A percentile compares a stretch with the other conserved stretches of the same genome.
phyloP scores from a whole-genome alignment of 1,284 basidiomycete genomes.

The Hypsizygus ulmarius region DNA sequence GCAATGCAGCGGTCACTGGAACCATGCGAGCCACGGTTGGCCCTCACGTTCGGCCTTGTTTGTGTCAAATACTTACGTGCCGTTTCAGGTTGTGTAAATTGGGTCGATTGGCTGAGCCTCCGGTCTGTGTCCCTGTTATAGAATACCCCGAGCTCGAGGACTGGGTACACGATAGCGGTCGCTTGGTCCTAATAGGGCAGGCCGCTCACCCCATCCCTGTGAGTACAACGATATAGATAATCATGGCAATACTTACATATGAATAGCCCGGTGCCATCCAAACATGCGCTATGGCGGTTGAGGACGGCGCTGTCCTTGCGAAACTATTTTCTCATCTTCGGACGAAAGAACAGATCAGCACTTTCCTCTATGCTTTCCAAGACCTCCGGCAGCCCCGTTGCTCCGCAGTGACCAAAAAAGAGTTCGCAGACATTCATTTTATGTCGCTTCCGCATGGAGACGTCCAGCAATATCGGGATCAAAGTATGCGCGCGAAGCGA shows the following conservation, averaged over 20 bases:
- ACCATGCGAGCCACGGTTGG: constrained; percentile 38
- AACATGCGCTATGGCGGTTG: constrained; percentile 47
- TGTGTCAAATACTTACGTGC: constrained; percentile 14
- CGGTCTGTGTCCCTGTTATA: constrained; percentile 35
- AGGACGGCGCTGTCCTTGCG: constrained; percentile 59
- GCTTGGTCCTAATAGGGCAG: constrained; percentile 47
- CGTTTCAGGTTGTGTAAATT: constrained; percentile 44
- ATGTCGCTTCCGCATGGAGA: constrained; percentile 40
- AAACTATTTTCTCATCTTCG: constrained; percentile 56
- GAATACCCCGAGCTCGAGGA: constrained; percentile 43
- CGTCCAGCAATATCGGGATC: constrained; percentile 42
- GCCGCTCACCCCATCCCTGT: constrained; percentile 55
- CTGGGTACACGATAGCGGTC: constrained; percentile 50
- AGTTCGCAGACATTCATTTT: constrained; percentile 39
- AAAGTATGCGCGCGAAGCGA: constrained; percentile 36
- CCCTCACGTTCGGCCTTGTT: neutral
- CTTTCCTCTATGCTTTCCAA: constrained; percentile 51
- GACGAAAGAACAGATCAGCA: constrained; percentile 47
- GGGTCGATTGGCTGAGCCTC: constrained; percentile 32
- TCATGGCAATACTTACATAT: constrained; percentile 16
- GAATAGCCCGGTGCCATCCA: constrained; percentile 53
- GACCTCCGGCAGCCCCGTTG: constrained; percentile 47
- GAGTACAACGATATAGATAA: constrained; percentile 2
- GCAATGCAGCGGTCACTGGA: constrained; percentile 27
- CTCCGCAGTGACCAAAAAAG: constrained; percentile 34